Base-by-base conservation (phyloP, 345 rosid genomes). In the Pistacia atlantica region DNA sequence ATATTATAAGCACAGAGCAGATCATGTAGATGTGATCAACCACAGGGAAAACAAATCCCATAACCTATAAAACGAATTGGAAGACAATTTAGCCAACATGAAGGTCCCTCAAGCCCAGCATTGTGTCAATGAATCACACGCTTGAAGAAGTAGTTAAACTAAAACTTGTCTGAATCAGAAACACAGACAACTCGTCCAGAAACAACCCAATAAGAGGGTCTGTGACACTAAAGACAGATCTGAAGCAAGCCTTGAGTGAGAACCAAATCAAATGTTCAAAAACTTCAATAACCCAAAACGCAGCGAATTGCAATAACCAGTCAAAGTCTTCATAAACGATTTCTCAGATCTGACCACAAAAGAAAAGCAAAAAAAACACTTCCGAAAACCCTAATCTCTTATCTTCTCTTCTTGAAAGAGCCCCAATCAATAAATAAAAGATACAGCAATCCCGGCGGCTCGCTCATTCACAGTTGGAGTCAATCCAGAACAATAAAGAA, bases 401-500 rank as follows among this genome's bases (percentile, higher is more conserved):
- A 59, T 52, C 20, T 51, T 10, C 57, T 54, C 57, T 54, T 54
- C 57, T 14, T 16, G 4, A 18, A 4, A 8, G 35, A 20, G 16
- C n/a, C 25, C 56, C 65, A 13, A 37, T 37, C 65, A 35, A 13
- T 35, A 9, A 31, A 51, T 33, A 20, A 14, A 25, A 45, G 11
- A 22, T 25, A 51, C 14, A 49, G 22, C 7, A 66, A 45, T 60
- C 37, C 13, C 37, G 17, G 42, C 18, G 14, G 35, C 9, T 1
- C 69, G 49, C 12, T 2, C 51, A 16, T 12, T 9, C 48, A 35
- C 4, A 6, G 8, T 33, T 31, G 42, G 38, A 17, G 45, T 62
- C 69, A 42, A 71, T 54, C 74, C 52, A 71, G 46, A 71, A 16
- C 74, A 72, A 67, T 5, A 57, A 57, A 31, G 4, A 55, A 70